Conservation (phyloP, 192 early-diverging fungal species). For the Entomortierella chlamydospora region DNA sequence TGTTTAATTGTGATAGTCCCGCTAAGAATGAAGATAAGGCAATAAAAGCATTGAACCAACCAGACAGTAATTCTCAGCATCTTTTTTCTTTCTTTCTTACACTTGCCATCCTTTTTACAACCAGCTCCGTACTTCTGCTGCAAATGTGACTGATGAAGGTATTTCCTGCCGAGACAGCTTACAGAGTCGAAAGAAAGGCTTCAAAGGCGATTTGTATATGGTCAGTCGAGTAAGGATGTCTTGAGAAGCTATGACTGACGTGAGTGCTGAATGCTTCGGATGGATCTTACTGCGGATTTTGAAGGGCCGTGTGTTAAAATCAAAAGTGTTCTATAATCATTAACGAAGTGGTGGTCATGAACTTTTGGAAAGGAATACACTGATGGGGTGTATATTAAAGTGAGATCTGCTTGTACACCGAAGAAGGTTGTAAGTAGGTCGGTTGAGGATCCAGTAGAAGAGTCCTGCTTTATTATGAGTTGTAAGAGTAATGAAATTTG, state of each 20-base stretch:
- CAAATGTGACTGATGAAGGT: not conserved
- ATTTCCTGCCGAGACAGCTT: no score
- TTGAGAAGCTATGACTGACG: not conserved
- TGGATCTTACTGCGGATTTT: not conserved
- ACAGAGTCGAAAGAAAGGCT: not conserved
- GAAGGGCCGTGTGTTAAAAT: not conserved
- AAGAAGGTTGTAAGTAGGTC: no score
- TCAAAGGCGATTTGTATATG: not conserved
- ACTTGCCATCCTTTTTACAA: constrained; percentile 7
- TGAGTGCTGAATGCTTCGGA: no score
- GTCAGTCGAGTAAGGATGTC: not conserved
- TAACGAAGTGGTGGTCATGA: no score
- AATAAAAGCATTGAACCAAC: constrained; percentile 10
- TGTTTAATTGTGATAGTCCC: not conserved
- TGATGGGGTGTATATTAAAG: no score
- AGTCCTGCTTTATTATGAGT: no score
- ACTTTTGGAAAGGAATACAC: no score
- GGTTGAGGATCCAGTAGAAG: no score
- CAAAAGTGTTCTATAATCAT: no score
- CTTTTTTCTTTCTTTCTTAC: not conserved
- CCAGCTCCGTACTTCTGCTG: not conserved
- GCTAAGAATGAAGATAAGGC: constrained; percentile 24
- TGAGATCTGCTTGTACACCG: no score
- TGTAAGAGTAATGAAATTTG: not conserved
- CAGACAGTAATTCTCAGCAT: constrained; percentile 18